These are phyloP conservation scores for Phytophthora hybrid DNA, from an alignment of 352 stramenopile species.

Conservation along the genomic window DNA sequence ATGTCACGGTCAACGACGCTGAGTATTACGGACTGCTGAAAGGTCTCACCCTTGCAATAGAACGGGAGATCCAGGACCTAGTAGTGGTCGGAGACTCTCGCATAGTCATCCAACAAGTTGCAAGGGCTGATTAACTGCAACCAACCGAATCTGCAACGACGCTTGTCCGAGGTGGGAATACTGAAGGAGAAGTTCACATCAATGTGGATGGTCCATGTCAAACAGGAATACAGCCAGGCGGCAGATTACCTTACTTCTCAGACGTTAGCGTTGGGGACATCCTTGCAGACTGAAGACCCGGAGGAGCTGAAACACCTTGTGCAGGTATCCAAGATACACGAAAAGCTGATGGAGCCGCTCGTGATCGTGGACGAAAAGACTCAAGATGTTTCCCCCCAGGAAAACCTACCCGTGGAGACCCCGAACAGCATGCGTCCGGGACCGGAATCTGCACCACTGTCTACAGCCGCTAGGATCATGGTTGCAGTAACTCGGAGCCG, in stretches of 20 bases:
- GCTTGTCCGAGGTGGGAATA: too few species aligned
- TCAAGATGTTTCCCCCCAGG: neutral
- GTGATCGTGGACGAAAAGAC: neutral
- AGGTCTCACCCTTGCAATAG: neutral
- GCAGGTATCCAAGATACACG: neutral
- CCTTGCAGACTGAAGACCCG: neutral
- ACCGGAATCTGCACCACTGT: neutral
- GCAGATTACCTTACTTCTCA: slow-evolving; percentile 8
- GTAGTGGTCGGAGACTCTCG: too few species aligned
- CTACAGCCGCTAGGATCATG: neutral
- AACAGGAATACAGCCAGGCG: slow-evolving; percentile 9
- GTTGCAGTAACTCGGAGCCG: neutral
- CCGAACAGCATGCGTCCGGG: neutral
- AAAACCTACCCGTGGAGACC: neutral
- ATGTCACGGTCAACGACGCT: slow-evolving; percentile 10
- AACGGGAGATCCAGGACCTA: neutral
- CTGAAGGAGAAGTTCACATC: too few species aligned
- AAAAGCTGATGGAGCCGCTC: slow-evolving; percentile 4
- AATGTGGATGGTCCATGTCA: slow-evolving; percentile 10
- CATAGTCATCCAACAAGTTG: too few species aligned
- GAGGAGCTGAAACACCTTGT: slow-evolving; percentile 3
- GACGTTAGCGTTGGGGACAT: neutral
- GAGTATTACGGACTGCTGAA: slow-evolving; percentile 3
- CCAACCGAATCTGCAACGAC: too few species aligned
- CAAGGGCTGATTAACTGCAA: too few species aligned